Base-by-base conservation (phyloP, 257 asterid species). In the Petrea volubilis region DNA sequence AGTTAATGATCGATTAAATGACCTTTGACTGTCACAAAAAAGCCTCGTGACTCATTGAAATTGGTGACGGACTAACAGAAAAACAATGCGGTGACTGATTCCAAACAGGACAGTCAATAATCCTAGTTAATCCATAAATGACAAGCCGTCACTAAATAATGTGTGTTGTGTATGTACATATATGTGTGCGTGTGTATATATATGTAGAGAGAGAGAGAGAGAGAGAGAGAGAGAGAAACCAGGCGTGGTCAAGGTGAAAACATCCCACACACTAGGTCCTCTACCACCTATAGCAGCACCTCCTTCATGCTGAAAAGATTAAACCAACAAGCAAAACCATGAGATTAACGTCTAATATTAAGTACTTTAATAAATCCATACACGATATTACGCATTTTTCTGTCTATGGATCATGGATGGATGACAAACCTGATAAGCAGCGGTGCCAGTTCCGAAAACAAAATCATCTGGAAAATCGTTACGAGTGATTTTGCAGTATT, bases 191-290 rank as follows among this genome's bases (percentile, higher is more conserved):
- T 33, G 38, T 2, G 7, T 33, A 33, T 33, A 51, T 47, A 17
- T 5, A 15, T n/a, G n/a, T n/a, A n/a, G 41, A 72, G 63, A n/a
- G 65, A 27, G 52, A 74, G 67, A 57, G 53, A 67, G 43, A 23
- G n/a, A n/a, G 41, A 72, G 63, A n/a, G 65, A 27, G 52, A 74
- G 67, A 57, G 53, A 67, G 43, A 23, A 31, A 67, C 79, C 75
- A n/a, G 75, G 75, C 23, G 40, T 27, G 3, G 24, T 23, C 43
- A 50, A 38, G 50, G 80, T 56, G 74, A 75, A 84, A 60, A 25
- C 63, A 81, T 81, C 89, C 89, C 89, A n/a, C n/a, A n/a, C n/a
- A n/a, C n/a, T n/a, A n/a, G n/a, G n/a, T n/a, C n/a, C n/a, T n/a
- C n/a, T n/a, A 7, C 84, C 73, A 24, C 73, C 73, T 55, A 20